These are phyloP conservation scores for Fusarium zealandicum DNA, from an alignment of 2,329 filamentous ascomycete species.

Conservation along the genomic window DNA sequence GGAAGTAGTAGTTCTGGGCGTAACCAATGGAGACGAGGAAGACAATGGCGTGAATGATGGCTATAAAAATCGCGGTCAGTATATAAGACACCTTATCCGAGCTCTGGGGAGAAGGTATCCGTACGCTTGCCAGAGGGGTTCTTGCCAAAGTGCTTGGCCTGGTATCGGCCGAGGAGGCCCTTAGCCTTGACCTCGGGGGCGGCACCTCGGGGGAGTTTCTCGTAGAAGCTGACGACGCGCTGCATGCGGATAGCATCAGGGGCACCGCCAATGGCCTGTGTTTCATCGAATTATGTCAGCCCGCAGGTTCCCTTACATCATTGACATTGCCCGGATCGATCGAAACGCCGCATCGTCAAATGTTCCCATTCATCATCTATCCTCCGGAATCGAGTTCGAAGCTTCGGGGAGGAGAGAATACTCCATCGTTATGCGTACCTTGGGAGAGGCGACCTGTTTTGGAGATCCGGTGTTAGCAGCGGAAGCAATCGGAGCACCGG, in stretches of 20 bases:
- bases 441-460: constrained; percentile 78
- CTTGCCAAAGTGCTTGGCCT: constrained; percentile 93
- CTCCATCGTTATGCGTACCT: constrained; percentile 60
- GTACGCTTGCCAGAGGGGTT: constrained; percentile 88
- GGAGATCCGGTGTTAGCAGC: constrained; percentile 48
- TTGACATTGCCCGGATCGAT: constrained; percentile 18
- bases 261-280: constrained; percentile 89
- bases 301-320: constrained; percentile 23
- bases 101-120: constrained; percentile 43
- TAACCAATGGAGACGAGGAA: constrained; percentile 84
- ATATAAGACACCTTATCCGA: constrained; percentile 39
- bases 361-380: constrained; percentile 15
- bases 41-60: constrained; percentile 85
- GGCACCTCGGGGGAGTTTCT: constrained; percentile 92
- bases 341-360: constrained; percentile 16
- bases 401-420: neutral
- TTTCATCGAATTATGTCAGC: constrained; percentile 47
- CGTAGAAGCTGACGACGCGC: constrained; percentile 97
- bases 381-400: constrained; percentile 22
- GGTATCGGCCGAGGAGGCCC: constrained; percentile 88
- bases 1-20: constrained; percentile 99
- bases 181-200: constrained; percentile 84
- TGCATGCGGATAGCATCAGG: constrained; percentile 98
- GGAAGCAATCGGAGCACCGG: constrained; percentile 41
- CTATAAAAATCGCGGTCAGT: constrained; percentile 56